Percentiles rank a stretch among this genome's conserved stretches.
These are phyloP conservation scores for Naganishia albida DNA, from an alignment of 1,284 basidiomycete genomes.

Conservation along the genomic window DNA sequence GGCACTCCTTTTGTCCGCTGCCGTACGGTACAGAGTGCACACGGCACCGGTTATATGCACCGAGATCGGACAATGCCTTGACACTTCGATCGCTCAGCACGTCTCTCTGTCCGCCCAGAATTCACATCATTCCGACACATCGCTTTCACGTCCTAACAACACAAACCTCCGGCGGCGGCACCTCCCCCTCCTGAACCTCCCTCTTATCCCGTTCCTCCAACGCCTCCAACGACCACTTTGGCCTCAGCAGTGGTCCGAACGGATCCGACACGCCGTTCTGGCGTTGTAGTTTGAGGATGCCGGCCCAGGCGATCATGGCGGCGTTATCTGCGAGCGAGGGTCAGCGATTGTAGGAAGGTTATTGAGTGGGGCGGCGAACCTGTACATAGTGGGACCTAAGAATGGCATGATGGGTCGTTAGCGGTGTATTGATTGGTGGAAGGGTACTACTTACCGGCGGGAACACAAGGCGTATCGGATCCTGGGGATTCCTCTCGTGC, in stretches of 20 bases:
- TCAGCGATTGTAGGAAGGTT: background rate
- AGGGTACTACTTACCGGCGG: slow-evolving; percentile 24
- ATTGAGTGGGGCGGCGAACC: slow-evolving; percentile 56
- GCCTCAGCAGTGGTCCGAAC: slow-evolving; percentile 47
- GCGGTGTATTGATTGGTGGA: slow-evolving; percentile 52
- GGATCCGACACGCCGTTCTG: slow-evolving; percentile 61
- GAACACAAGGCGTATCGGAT: slow-evolving; percentile 33
- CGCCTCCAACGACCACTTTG: slow-evolving; percentile 55
- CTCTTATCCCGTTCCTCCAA: slow-evolving; percentile 47
- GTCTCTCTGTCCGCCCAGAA: no score
- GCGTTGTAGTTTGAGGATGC: slow-evolving; percentile 73
- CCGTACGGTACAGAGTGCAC: no score
- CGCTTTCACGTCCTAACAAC: background rate
- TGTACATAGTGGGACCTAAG: slow-evolving; percentile 68
- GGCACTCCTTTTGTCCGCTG: no score
- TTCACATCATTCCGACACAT: no score
- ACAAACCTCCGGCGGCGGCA: slow-evolving; percentile 14
- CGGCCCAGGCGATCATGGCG: slow-evolving; percentile 90
- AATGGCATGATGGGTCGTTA: slow-evolving; percentile 50
- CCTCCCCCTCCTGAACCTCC: background rate
- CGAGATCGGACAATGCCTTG: no score
- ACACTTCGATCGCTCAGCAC: no score
- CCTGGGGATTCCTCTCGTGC: slow-evolving; percentile 46
- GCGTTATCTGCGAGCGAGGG: slow-evolving; percentile 71
- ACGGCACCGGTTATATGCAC: no score